phyloP scores from a whole-genome alignment of 768 basidiomycete genomes.

The Cystofilobasidium capitatum region DNA sequence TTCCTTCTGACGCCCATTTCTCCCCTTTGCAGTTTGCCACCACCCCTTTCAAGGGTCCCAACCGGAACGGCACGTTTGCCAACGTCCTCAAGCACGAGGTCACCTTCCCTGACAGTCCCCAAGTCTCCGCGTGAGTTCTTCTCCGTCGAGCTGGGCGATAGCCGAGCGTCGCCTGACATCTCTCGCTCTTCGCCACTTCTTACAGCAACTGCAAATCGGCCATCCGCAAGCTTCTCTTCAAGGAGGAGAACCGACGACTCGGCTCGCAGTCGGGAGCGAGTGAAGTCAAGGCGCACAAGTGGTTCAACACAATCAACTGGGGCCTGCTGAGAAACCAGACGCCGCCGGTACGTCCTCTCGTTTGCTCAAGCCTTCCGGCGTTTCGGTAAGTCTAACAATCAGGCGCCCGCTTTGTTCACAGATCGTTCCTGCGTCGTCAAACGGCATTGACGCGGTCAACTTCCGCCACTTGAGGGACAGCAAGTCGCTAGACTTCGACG shows the following conservation, averaged over 20 bases:
- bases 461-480: slow-evolving; percentile 87
- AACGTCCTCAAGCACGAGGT: slow-evolving; percentile 85
- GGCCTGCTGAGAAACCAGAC: slow-evolving; percentile 81
- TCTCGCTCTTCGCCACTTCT: slow-evolving; percentile 1
- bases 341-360: slow-evolving; percentile 63
- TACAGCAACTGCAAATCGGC: slow-evolving; percentile 77
- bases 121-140: slow-evolving; percentile 24
- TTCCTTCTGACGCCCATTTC: neutral
- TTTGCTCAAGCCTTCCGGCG: neutral
- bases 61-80: slow-evolving; percentile 88
- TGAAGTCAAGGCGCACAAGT: slow-evolving; percentile 97
- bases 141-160: neutral
- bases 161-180: too few species aligned
- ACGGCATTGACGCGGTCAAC: slow-evolving; percentile 73
- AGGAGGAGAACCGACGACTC: slow-evolving; percentile 75
- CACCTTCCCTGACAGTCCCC: slow-evolving; percentile 60
- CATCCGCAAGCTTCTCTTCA: slow-evolving; percentile 76
- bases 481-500: slow-evolving; percentile 75
- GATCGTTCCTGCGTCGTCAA: slow-evolving; percentile 72
- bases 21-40: slow-evolving; percentile 66
- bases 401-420: slow-evolving; percentile 37
- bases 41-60: slow-evolving; percentile 94
- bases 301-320: slow-evolving; percentile 96
- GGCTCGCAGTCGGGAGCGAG: slow-evolving; percentile 92
- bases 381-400: neutral